Conservation (phyloP, 2,329 filamentous ascomycete species). For the Apiospora sp. region DNA sequence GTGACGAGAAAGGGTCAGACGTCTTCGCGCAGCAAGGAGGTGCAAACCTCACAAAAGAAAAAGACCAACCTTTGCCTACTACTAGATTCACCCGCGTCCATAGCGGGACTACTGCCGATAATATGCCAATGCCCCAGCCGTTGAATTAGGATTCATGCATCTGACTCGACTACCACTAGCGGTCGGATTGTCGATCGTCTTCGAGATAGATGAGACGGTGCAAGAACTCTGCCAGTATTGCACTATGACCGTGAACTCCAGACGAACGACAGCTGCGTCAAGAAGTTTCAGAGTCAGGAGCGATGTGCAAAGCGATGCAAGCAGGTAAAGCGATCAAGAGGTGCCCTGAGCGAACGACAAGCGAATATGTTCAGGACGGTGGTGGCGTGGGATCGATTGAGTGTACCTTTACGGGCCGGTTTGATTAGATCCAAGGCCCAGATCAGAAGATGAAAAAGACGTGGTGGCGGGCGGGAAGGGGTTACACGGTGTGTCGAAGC, state of each 20-base stretch:
- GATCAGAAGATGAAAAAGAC: not conserved
- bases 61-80: slow-evolving; percentile 46
- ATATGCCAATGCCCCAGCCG: slow-evolving; percentile 44
- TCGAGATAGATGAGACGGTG: slow-evolving; percentile 27
- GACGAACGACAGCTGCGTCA: slow-evolving; percentile 13
- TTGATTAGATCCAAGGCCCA: slow-evolving; percentile 16
- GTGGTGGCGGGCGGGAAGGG: slow-evolving; percentile 18
- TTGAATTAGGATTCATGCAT: slow-evolving; percentile 43
- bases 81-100: slow-evolving; percentile 47
- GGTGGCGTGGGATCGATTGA: not conserved
- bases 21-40: slow-evolving; percentile 28
- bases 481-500: slow-evolving; percentile 14
- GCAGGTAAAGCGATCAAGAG: not conserved
- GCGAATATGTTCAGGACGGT: slow-evolving; percentile 1
- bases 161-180: slow-evolving; percentile 36
- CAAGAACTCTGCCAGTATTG: slow-evolving; percentile 25
- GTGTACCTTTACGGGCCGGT: slow-evolving; percentile 6
- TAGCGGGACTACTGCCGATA: slow-evolving; percentile 45
- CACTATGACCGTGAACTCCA: not conserved
- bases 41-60: slow-evolving; percentile 28
- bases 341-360: not conserved
- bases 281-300: slow-evolving; percentile 18
- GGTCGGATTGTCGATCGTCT: slow-evolving; percentile 26
- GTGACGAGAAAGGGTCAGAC: slow-evolving; percentile 37
- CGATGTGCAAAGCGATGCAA: not conserved